Base-by-base conservation (phyloP, 2,329 filamentous ascomycete genomes). In the Nannizziopsis barbatae region DNA sequence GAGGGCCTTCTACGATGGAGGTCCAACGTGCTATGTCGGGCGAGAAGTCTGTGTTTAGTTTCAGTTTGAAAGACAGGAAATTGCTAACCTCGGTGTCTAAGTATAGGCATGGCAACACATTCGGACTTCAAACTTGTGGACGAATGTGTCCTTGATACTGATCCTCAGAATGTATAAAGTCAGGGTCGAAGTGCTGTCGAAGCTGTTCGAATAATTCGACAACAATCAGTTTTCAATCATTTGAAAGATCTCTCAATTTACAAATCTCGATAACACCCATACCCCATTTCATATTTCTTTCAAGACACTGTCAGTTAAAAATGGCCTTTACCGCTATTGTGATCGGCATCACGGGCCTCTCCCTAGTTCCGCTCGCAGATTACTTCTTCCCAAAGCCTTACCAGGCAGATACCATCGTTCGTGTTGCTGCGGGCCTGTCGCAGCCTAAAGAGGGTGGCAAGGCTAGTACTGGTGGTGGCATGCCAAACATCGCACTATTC, bases 301-400 rank as follows among this genome's bases (percentile, higher is more conserved):
- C 22, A 7, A 7, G 7, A 27, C 8, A n/a, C 8, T n/a, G 2
- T 17, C 2, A 4, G 22, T 11, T 8, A 40, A 18, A n/a, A 22
- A n/a, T 15, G 8, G 15, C 15, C 17, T 41, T 32, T 18, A 47
- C 12, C 14, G 37, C 20, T 20, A 30, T 47, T 14, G 14, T 47
- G 8, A 9, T 47, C 7, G 45, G 45, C 14, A 41, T 47, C n/a
- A 31, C 37, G 11, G 45, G 45, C 9, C 5, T 47, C 17, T 47
- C 45, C n/a, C 14, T 41, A 17, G 12, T 47, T n/a, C 45, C 45
- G 18, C 37, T 47, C 3, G 45, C 9, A 33, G 36, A 47, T 2
- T 47, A 39, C 33, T 47, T 47, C 18, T 47, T 47, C 10, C 45
- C 45, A 3, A 32, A 31, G 14, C 36, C 42, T 9, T 33, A 35